Base-by-base conservation (phyloP, 441 rosid genomes). In the Populus hybrid region DNA sequence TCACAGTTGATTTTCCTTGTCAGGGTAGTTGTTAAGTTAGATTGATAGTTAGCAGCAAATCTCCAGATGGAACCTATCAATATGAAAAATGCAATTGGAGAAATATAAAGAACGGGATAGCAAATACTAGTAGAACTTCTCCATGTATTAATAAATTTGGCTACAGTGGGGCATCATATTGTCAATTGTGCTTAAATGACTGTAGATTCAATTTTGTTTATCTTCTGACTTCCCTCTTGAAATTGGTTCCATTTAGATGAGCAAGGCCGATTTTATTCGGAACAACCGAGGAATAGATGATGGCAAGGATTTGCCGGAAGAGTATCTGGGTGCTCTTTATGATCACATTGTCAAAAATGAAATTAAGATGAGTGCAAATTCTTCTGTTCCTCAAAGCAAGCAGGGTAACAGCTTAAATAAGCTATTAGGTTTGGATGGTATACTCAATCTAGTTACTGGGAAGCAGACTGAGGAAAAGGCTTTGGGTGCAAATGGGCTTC, bases 401-500 rank as follows among this genome's bases (percentile, higher is more conserved):
- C 98, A 96, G 83, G 90, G 85, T 26, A 94, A 87, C 83, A 92
- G 98, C 90, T 88, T 96, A 72, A 92, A 92, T 86, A 96, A 89
- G 81, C 88, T 94, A 68, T 79, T 96, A 82, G 98, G 98, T 73
- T 87, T 96, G 84, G 98, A 96, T 75, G 99, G 98, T 80, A 93
- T 96, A 84, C 93, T 94, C 79, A 96, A 92, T 83, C 83, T 94
- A 50, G 98, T 96, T 79, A 91, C 80, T 64, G 86, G 98, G 92
- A 94, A 89, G 85, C 98, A 93, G 78, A 82, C 89, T 32, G 98
- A 94, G 83, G 99, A 96, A 86, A 96, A 91, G 82, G 88, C 99
- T 38, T 78, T 92, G 70, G 99, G 98, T 78, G 98, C 99, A 85
- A 94, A 94, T 85, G 96, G 98, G 76, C 94, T 94, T 83, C 99